Percentiles rank a stretch among this genome's conserved stretches.
phyloP scores from a whole-genome alignment of 768 basidiomycete species.

The Serendipita indica region DNA sequence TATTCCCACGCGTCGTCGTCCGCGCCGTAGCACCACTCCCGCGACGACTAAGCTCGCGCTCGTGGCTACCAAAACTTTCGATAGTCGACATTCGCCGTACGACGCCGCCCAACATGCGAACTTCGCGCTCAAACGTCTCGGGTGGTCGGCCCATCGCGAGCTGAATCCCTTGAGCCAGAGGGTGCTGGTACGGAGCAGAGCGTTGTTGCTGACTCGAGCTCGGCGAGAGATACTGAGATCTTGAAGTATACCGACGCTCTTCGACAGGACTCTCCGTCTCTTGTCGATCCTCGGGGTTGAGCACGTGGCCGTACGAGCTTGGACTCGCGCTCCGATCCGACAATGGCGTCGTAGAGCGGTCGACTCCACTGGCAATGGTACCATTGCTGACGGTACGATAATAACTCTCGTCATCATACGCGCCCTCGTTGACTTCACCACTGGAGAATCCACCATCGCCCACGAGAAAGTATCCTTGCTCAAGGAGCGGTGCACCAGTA shows the following conservation, averaged over 20 bases:
- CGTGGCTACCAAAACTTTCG: conserved; percentile 7
- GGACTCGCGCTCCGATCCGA: background rate
- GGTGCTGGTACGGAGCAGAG: background rate
- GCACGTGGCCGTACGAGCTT: background rate
- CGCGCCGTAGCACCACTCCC: conserved; percentile 4
- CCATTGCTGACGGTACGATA: background rate
- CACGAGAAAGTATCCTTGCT: background rate
- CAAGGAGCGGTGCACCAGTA: background rate
- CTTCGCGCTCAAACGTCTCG: background rate
- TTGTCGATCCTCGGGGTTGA: background rate
- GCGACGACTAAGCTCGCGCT: background rate
- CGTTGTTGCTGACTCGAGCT: background rate
- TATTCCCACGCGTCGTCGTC: conserved; percentile 3
- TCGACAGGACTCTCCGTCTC: background rate
- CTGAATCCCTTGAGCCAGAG: background rate
- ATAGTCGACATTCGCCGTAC: conserved; percentile 6
- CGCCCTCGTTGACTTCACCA: background rate
- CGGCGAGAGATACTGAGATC: background rate
- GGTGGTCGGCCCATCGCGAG: background rate
- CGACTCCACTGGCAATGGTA: background rate
- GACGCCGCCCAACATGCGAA: background rate
- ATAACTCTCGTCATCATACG: conserved; percentile 2
- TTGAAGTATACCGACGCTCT: background rate
- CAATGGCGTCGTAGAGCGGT: background rate
- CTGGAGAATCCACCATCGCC: background rate